Evolutionary conservation across 768 basidiomycete genomes (phyloP), one percentile per base, ranked within the genome.

Genomic region (Boletus subparvulus): DNA sequence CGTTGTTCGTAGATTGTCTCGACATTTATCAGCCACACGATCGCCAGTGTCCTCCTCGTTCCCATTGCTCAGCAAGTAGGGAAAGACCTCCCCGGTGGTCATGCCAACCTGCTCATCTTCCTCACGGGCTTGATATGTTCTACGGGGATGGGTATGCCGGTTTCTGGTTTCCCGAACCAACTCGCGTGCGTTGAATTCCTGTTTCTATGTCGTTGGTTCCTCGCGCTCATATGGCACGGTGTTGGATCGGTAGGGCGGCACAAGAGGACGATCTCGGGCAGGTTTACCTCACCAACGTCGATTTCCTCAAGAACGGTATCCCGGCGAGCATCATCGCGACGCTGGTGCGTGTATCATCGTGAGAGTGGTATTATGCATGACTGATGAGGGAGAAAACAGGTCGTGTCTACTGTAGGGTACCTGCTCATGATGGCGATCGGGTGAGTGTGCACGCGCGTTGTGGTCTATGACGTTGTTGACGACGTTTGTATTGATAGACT

Each of bases 101-200:
- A 88, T 60, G 77, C 82, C 43, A 88, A 93, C 62, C 75, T 98
- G 10, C 83, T 99, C 61, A 90, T 98, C 65, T 96, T 99, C 75
- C 82, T 94, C 63, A 97, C 94, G 35, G 94, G 84, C 14, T 77
- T 98, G 58, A 88, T 97, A 49, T 98, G 96, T 69, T 95, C 93
- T 4, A 79, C 92, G 6, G 97, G 96, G 2, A 99, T 99, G 97
- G 96, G 93, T 12, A 91, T 98, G 83, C 95, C 96, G 3, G 94
- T 98, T 39, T 94, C 92, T 59, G 97, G 97, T n/a, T 99, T 98
- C 79, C 96, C 96, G 0, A 97, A 98, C 72, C 93, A 97, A 75
- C 94, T 93, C 47, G 93, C 94, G 94, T 95, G 73, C 65, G 90
- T 59, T 37, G 10, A 14, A 14, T 36, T 32, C 10, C 16, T 19